Evolutionary conservation across 2,329 filamentous ascomycete genomes (phyloP).

Genomic region (Botryotinia globosa): DNA sequence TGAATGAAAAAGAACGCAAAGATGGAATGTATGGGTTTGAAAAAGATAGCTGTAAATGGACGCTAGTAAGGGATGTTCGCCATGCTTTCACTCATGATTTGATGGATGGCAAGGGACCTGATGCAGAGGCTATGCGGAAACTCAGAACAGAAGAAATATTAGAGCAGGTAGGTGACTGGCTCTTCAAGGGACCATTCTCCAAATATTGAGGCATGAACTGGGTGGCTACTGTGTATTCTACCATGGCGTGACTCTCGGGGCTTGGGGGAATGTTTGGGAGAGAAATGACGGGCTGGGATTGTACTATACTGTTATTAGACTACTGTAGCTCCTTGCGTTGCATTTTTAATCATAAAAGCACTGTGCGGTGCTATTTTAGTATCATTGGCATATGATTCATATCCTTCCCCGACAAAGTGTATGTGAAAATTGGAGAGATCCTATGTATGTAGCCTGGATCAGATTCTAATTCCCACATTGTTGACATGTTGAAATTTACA

Average conservation of each 20-base stretch:
- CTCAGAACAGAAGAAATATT: conserved; percentile 22
- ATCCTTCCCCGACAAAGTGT: neutral
- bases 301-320: neutral
- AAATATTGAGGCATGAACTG: neutral
- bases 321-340: neutral
- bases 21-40: conserved; percentile 24
- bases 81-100: conserved; percentile 30
- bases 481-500: neutral
- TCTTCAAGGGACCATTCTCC: conserved; percentile 27
- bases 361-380: neutral
- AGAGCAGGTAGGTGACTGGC: conserved; percentile 25
- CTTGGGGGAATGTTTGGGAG: neutral
- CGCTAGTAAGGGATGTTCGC: conserved; percentile 23
- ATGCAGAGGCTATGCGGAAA: conserved; percentile 23
- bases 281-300: neutral
- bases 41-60: conserved; percentile 27
- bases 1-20: conserved; percentile 19
- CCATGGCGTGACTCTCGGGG: neutral
- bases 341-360: neutral
- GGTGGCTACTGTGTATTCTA: neutral
- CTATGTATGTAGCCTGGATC: neutral
- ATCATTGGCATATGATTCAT: neutral
- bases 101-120: conserved; percentile 21
- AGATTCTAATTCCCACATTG: neutral
- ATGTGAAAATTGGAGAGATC: neutral